phyloP scores from a whole-genome alignment of 306 rosid genomes.

The Inga leiocalycina region DNA sequence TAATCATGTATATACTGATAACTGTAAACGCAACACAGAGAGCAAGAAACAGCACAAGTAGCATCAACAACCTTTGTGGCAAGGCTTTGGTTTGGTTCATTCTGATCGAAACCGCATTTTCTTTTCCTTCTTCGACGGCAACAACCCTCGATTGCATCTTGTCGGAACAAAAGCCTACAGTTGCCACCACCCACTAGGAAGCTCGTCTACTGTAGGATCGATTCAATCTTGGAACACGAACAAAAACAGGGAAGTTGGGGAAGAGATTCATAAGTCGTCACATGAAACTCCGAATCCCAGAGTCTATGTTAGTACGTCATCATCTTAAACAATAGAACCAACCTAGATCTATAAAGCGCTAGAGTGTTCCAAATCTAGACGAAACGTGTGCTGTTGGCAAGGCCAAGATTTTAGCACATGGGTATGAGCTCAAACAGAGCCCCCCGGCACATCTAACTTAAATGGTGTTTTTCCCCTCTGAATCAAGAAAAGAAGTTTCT shows the following conservation, averaged over 20 bases:
- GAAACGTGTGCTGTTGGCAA: background rate
- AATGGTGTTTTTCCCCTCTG: background rate
- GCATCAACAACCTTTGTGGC: slow-evolving; percentile 63
- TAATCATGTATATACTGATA: slow-evolving; percentile 68
- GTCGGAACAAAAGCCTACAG: background rate
- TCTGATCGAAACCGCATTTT: slow-evolving; percentile 43
- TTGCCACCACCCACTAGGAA: slow-evolving; percentile 8
- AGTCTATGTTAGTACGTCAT: background rate
- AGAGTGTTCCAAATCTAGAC: slow-evolving; percentile 24
- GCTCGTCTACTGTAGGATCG: background rate
- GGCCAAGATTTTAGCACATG: background rate
- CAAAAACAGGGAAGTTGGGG: slow-evolving; percentile 1
- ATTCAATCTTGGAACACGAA: background rate
- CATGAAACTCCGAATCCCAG: background rate
- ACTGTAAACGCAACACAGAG: slow-evolving; percentile 66
- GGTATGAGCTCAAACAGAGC: slow-evolving; percentile 15
- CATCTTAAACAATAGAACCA: background rate
- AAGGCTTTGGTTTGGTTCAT: slow-evolving; percentile 57
- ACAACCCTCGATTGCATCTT: slow-evolving; percentile 77
- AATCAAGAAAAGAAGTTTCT: background rate
- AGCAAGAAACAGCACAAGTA: slow-evolving; percentile 65
- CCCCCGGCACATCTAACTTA: background rate
- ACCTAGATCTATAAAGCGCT: slow-evolving; percentile 35
- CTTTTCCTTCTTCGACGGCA: slow-evolving; percentile 80
- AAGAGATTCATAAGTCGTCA: slow-evolving; percentile 1